Evolutionary conservation across 345 rosid species (phyloP).

Genomic region (Linum usitatissimum): DNA sequence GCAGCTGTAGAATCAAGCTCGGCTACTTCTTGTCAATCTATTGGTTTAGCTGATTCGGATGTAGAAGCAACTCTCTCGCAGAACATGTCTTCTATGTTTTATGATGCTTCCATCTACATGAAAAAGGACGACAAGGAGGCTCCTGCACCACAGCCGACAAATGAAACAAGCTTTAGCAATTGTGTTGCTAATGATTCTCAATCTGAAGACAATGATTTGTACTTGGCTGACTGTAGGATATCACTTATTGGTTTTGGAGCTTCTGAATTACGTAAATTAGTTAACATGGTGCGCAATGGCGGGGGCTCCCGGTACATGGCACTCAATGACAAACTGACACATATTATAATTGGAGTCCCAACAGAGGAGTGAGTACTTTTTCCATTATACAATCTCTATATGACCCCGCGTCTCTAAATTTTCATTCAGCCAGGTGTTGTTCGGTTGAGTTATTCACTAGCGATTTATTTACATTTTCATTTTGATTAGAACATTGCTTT

Average conservation of each 20-base stretch:
- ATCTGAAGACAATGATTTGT: slow-evolving; percentile 68
- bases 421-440: not conserved
- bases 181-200: slow-evolving; percentile 70
- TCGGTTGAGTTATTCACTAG: not conserved
- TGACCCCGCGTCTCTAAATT: slow-evolving; percentile 9
- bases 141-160: slow-evolving; percentile 23
- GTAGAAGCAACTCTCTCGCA: slow-evolving; percentile 72
- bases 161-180: slow-evolving; percentile 36
- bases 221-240: slow-evolving; percentile 81
- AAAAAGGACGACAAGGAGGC: slow-evolving; percentile 33
- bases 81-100: slow-evolving; percentile 37
- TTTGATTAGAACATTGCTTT: no score
- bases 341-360: slow-evolving; percentile 73
- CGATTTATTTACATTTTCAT: not conserved
- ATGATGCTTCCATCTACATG: slow-evolving; percentile 31
- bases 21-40: slow-evolving; percentile 28
- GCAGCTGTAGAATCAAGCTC: slow-evolving; percentile 34
- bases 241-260: slow-evolving; percentile 76
- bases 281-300: slow-evolving; percentile 63
- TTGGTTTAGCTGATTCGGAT: slow-evolving; percentile 48
- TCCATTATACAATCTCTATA: slow-evolving; percentile 1
- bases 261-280: slow-evolving; percentile 67
- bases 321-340: slow-evolving; percentile 65
- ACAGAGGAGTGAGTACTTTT: slow-evolving; percentile 66
- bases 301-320: slow-evolving; percentile 74